phyloP scores from a whole-genome alignment of 2,329 filamentous ascomycete genomes.

The Xylaria sp. region DNA sequence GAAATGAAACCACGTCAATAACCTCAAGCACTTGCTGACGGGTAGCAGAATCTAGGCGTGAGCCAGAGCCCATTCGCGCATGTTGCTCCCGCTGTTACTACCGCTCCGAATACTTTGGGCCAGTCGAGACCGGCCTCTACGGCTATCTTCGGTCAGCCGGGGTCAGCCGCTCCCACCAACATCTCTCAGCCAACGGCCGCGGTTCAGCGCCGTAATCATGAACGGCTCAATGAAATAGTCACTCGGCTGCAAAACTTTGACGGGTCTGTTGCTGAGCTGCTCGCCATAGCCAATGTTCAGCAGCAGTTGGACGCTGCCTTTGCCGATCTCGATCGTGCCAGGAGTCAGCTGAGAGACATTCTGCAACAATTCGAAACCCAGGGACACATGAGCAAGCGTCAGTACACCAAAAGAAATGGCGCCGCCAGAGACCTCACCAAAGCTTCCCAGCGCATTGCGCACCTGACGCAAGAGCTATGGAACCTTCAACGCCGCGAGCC shows the following conservation, averaged over 20 bases:
- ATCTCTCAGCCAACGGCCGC: neutral
- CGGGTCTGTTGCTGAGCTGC: conserved; percentile 33
- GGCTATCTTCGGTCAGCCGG: neutral
- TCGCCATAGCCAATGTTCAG: conserved; percentile 32
- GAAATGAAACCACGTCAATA: neutral
- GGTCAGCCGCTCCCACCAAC: neutral
- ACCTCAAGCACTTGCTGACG: neutral
- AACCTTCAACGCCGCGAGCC: conserved; percentile 12
- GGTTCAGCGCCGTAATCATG: conserved; percentile 31
- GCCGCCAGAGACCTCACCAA: conserved; percentile 25
- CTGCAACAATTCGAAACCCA: conserved; percentile 27
- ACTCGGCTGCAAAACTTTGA: conserved; percentile 33
- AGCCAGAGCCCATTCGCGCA: conserved; percentile 23
- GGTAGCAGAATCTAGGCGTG: conserved; percentile 7
- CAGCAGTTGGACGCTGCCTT: conserved; percentile 33
- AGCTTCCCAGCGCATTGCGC: conserved; percentile 27
- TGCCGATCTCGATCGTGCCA: conserved; percentile 30
- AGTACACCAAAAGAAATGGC: conserved; percentile 24
- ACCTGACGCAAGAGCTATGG: conserved; percentile 29
- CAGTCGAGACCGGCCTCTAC: neutral
- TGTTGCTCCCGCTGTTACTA: neutral
- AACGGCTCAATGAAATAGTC: conserved; percentile 23
- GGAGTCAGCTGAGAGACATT: conserved; percentile 28
- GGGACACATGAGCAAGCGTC: conserved; percentile 32
- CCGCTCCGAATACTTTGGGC: neutral